Percentiles rank a stretch among this genome's conserved stretches.
Evolutionary conservation across 2,329 filamentous ascomycete species (phyloP).

Genomic region (Arthrinium puccinioides): DNA sequence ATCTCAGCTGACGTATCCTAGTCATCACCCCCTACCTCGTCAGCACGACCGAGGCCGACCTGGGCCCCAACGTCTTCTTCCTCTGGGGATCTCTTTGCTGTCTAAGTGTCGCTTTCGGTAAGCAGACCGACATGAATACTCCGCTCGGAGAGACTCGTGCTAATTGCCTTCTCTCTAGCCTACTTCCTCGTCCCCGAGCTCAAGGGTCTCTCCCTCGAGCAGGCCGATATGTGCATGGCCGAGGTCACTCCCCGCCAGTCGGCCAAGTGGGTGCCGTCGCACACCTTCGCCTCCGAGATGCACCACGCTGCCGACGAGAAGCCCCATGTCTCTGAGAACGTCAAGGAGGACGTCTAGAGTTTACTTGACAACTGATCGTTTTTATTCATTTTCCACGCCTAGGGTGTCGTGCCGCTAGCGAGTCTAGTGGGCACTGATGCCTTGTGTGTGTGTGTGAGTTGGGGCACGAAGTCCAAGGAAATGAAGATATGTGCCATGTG

Average conservation of each 20-base stretch:
- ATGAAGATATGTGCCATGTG: no score
- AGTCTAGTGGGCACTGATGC: no score
- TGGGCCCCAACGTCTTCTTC: conserved; percentile 67
- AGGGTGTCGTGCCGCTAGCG: no score
- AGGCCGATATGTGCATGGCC: conserved; percentile 60
- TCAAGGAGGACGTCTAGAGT: no score
- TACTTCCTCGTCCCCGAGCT: conserved; percentile 71
- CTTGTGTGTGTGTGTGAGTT: no score
- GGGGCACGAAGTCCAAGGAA: no score
- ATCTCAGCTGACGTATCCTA: neutral
- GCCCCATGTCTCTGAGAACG: conserved; percentile 10
- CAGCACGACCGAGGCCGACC: conserved; percentile 51
- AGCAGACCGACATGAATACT: neutral
- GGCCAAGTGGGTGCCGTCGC: conserved; percentile 23
- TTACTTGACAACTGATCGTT: no score
- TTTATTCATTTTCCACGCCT: no score
- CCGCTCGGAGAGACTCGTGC: neutral
- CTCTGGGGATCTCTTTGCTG: conserved; percentile 65
- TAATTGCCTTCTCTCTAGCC: conserved; percentile 20
- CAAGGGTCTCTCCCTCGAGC: conserved; percentile 69
- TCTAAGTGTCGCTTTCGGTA: conserved; percentile 46
- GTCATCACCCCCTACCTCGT: conserved; percentile 72
- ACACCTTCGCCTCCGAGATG: conserved; percentile 26
- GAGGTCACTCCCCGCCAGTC: conserved; percentile 35
- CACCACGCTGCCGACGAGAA: conserved; percentile 18